Evolutionary conservation across 2,329 filamentous ascomycete species (phyloP).

Genomic region (Incumbomyces delicatus): DNA sequence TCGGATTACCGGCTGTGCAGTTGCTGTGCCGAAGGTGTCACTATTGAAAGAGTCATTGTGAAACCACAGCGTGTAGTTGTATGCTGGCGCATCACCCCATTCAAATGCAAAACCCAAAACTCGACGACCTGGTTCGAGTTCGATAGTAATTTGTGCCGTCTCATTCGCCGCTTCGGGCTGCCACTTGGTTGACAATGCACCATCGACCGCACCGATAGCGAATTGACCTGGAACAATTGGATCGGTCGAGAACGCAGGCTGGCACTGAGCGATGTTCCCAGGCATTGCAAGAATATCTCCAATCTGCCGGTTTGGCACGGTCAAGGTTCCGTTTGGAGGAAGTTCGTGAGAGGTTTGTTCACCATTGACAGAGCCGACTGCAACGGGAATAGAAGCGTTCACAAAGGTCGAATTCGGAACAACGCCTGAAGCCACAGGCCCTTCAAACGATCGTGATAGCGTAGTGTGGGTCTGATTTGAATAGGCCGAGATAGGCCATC

Average conservation of each 20-base stretch:
- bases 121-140: conserved; percentile 31
- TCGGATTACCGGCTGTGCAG: conserved; percentile 5
- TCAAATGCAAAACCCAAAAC: conserved; percentile 46
- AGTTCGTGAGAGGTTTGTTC: conserved; percentile 39
- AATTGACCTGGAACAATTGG: conserved; percentile 54
- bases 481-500: conserved; percentile 51
- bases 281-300: conserved; percentile 44
- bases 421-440: conserved; percentile 30
- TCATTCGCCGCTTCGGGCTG: conserved; percentile 46
- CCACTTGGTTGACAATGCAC: conserved; percentile 57
- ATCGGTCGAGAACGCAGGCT: conserved; percentile 40
- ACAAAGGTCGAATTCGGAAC: conserved; percentile 48
- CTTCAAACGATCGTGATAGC: conserved; percentile 42
- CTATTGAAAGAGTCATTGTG: conserved; percentile 34
- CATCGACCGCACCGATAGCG: conserved; percentile 57
- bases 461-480: conserved; percentile 58
- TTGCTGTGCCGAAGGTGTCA: conserved; percentile 1
- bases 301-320: conserved; percentile 49
- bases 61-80: conserved; percentile 45
- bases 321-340: conserved; percentile 40
- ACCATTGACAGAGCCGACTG: conserved; percentile 36
- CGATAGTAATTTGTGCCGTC: conserved; percentile 47
- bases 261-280: conserved; percentile 58
- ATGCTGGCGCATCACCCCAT: conserved; percentile 49
- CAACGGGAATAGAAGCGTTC: conserved; percentile 48